Base-by-base conservation (phyloP, 1,139 yeast genomes). In the Zygosaccharomyces sapae region DNA sequence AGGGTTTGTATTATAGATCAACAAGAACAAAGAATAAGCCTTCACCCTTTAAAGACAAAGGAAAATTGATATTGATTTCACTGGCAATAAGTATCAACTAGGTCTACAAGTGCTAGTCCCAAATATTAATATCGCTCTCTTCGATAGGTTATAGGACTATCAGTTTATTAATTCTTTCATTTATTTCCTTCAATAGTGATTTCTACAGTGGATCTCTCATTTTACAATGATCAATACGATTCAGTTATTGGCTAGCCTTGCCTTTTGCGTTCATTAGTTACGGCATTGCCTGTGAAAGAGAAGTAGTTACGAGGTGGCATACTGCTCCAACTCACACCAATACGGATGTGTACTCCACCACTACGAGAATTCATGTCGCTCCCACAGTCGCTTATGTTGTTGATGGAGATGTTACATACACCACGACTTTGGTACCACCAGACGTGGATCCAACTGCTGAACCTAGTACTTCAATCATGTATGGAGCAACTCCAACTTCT, bases 371-470 rank as follows among this genome's bases (percentile, higher is more conserved):
- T 7, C 70, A 77, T 25, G 72, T 76, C 50, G 77, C 83, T 48
- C 87, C 89, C 44, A 80, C 87, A n/a, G 88, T 83, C 29, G 79
- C 82, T 61, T 70, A 81, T 37, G 71, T 81, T 41, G 74, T 83
- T 46, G 78, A 84, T 37, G 77, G 79, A 60, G 85, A 79, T 50
- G 77, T 70, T 33, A 79, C 86, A 34, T 79, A 74, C 55, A 83
- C 89, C 6, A 70, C 71, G 54, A 81, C 87, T 39, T 66, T 76
- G 50, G 55, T 64, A 34, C 64, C 66, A 27, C 58, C 53, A 38
- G 66, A 65, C 38, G 69, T 58, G 20, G 56, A 64, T 30, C 55
- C 70, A 12, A 59, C 63, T 20, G 62, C 61, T 42, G 56, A 49
- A 20, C 67, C 70, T 44, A 56, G 67, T 13, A 62, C 70, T 6